Percentiles rank a stretch among this genome's conserved stretches.
phyloP scores from a whole-genome alignment of 768 basidiomycete genomes.

The Ramaria sp. region DNA sequence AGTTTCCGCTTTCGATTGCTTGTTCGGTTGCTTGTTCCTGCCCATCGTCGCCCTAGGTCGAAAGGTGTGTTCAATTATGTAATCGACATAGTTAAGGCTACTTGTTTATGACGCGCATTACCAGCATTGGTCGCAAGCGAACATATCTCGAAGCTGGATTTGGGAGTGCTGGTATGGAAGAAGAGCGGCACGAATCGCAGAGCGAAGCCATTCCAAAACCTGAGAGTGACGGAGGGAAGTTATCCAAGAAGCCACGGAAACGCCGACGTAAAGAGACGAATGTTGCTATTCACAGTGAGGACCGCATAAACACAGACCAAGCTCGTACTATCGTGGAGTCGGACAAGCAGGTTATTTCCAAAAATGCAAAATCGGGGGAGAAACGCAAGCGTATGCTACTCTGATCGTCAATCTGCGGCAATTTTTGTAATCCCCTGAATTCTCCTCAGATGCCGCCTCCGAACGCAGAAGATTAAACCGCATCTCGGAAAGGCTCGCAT shows the following conservation, averaged over 20 bases:
- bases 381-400: constrained; percentile 15
- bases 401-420: neutral
- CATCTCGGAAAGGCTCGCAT: constrained; percentile 39
- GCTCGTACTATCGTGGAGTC: neutral
- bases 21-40: constrained; percentile 35
- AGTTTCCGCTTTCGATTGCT: constrained; percentile 25
- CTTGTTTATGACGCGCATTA: constrained; percentile 57
- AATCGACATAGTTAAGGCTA: neutral
- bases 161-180: constrained; percentile 15
- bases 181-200: constrained; percentile 15
- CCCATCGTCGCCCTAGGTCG: constrained; percentile 43
- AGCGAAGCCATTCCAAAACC: neutral
- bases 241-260: constrained; percentile 6
- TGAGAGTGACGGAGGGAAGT: neutral
- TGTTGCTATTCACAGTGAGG: constrained; percentile 12
- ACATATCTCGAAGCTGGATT: constrained; percentile 60
- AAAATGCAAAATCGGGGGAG: constrained; percentile 20
- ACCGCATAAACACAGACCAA: neutral
- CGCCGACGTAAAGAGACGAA: constrained; percentile 5
- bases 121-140: constrained; percentile 64
- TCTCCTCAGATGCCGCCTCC: constrained; percentile 19
- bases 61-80: neutral
- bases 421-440: constrained; percentile 12
- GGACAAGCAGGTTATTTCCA: neutral
- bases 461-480: constrained; percentile 61